Base-by-base conservation (phyloP, 345 rosid genomes). In the Citrus mangshanensis region DNA sequence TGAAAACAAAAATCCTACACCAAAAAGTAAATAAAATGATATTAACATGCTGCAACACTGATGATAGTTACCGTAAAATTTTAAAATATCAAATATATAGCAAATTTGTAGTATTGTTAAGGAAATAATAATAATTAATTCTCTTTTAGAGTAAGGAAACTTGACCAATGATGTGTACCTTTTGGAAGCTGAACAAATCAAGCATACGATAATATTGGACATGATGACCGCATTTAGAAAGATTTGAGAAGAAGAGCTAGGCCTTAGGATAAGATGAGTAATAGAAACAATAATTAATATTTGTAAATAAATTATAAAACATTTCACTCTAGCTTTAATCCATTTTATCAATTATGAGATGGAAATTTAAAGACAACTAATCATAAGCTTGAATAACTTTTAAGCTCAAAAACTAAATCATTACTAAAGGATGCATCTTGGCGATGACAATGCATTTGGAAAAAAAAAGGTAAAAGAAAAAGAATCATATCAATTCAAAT, bases 121-220 rank as follows among this genome's bases (percentile, higher is more conserved):
- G 51, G 14, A 42, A 42, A 42, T 42, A 42, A 42, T 12, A 42
- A 42, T 42, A 35, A 35, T 5, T 35, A 35, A 35, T 35, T 35
- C 80, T 94, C 97, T 81, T 94, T 93, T 14, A 94, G 94, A 18
- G 91, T 89, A 30, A 91, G 84, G 85, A 96, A 96, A 78, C 90
- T 91, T 59, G 97, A 92, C 89, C 92, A 94, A 63, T 87, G 89
- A 82, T 96, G 99, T 16, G 99, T 93, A 63, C 95, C 98, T 83
- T 88, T 89, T 4, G 98, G 98, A 78, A 96, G 94, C 98, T 94
- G 97, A 42, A 30, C 51, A 61, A 25, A 38, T 61, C 78, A 63
- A 10, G 49, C 10, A 9, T 28, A 27, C 30, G 19, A 0, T 28
- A 28, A 18, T 30, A 54, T 54, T 8, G 4, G 7, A 54, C 22